Conservation (phyloP, 208 protist genomes). For the Zelonia costaricensis region DNA sequence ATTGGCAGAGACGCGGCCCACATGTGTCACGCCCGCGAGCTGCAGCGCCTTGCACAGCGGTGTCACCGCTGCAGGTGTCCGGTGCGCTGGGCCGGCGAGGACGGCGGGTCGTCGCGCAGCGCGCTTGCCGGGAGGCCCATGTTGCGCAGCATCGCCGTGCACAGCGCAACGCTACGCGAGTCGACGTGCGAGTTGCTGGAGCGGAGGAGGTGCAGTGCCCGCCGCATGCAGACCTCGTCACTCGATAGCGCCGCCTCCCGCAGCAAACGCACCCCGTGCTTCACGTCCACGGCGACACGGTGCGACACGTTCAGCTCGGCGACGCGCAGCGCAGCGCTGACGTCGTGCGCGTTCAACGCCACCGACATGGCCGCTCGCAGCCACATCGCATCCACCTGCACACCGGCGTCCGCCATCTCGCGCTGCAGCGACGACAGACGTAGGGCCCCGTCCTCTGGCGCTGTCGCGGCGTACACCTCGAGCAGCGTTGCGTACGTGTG, state of each 20-base stretch:
- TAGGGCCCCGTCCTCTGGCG: constrained; percentile 6
- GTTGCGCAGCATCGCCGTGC: constrained; percentile 38
- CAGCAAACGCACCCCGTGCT: constrained; percentile 55
- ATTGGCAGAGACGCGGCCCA: no score
- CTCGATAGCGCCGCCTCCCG: constrained; percentile 31
- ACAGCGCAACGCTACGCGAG: constrained; percentile 42
- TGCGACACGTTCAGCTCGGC: constrained; percentile 42
- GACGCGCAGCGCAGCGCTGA: constrained; percentile 41
- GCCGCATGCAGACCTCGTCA: constrained; percentile 45
- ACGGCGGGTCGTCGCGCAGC: constrained; percentile 20
- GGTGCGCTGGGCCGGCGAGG: no score
- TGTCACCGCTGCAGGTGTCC: no score
- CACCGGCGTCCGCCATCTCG: constrained; percentile 22
- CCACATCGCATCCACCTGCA: constrained; percentile 37
- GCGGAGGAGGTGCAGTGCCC: constrained; percentile 39
- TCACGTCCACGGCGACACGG: constrained; percentile 41
- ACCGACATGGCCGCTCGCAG: constrained; percentile 57
- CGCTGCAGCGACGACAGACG: constrained; percentile 15
- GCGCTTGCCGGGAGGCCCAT: constrained; percentile 37
- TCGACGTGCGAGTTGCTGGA: constrained; percentile 58
- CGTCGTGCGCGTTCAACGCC: constrained; percentile 54
- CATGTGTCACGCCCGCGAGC: no score
- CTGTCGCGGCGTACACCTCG: constrained; percentile 27
- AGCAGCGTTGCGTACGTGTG: constrained; percentile 54
- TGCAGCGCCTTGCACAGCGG: no score